These are phyloP conservation scores for Hemileccinum hortonii DNA, from an alignment of 1,284 basidiomycete genomes.

Conservation along the genomic window DNA sequence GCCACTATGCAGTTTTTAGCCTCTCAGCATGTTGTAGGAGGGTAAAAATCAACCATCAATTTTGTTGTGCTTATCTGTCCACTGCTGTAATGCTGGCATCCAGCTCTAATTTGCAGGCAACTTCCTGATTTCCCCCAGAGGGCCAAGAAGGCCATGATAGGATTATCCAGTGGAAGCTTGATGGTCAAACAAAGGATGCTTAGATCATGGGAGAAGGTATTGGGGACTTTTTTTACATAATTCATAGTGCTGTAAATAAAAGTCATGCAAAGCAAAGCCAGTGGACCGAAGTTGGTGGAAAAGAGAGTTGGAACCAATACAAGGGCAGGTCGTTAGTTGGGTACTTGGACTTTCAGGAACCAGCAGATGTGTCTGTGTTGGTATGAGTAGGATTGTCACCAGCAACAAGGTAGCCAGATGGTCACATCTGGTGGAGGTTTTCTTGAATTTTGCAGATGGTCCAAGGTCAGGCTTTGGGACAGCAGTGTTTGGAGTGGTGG, in stretches of 20 bases:
- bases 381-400: conserved; percentile 29
- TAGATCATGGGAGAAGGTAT: conserved; percentile 49
- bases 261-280: conserved; percentile 67
- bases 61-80: too few species aligned
- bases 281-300: conserved; percentile 68
- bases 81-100: too few species aligned
- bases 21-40: too few species aligned
- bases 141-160: too few species aligned
- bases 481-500: conserved; percentile 39
- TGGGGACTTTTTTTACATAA: conserved; percentile 69
- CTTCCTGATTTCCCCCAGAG: too few species aligned
- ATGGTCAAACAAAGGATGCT: conserved; percentile 73
- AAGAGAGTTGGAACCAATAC: conserved; percentile 71
- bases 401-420: conserved; percentile 36
- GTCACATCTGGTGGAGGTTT: conserved; percentile 41
- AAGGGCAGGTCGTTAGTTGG: conserved; percentile 25
- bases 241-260: conserved; percentile 63
- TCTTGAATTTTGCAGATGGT: conserved; percentile 64
- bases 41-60: too few species aligned
- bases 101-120: too few species aligned
- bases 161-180: conserved; percentile 77
- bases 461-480: conserved; percentile 66
- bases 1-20: too few species aligned
- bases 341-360: conserved; percentile 39
- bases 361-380: conserved; percentile 32